Evolutionary conservation across 75 land plant species (phyloP), one percentile per base, ranked within the genome.

Genomic region (Cunninghamia lanceolata): DNA sequence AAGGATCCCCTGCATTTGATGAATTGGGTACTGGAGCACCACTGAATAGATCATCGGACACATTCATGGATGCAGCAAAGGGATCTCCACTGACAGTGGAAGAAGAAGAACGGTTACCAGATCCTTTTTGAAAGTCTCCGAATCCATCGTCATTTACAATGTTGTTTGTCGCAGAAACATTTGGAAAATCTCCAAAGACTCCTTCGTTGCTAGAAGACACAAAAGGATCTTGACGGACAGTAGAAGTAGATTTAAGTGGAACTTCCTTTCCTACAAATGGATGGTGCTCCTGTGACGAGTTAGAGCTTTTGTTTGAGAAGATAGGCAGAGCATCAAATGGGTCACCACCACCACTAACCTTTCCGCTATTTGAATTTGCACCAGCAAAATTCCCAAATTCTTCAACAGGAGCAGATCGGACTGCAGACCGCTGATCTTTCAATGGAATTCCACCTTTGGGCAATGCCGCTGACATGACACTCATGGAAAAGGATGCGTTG

Each of bases 391-490:
- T 82, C 54, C 92, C 92, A 73, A 86, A 83, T 38, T 45, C 56
- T 35, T 86, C 87, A 45, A 83, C 17, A 79, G 87, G 78, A 47
- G 90, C 83, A 85, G 81, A 19, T 77, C n/a, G 84, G 53, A 9
- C 45, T 43, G 50, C 46, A 14, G 42, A 75, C 34, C 54, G 78
- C 25, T 63, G 80, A 80, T 91, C 90, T 68, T 88, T 88, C 75
- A 86, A 19, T 30, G 87, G 3, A 40, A 75, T 66, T 32, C 90
- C 85, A 40, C 66, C 77, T 83, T 89, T 97, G 0, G 99, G 99
- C 85, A 97, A 82, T 42, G 99, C 93, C 76, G 94, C 89, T 2
- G 92, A 84, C 91, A 97, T 13, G 77, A 77, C 89, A 17, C 92
- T 90, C 94, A 94, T 91, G 30, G 92, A 91, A 85, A 84, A 91